A percentile compares a stretch with the other conserved stretches of the same genome.
phyloP scores from a whole-genome alignment of 1,284 basidiomycete genomes.

The Dichomitus squalens region DNA sequence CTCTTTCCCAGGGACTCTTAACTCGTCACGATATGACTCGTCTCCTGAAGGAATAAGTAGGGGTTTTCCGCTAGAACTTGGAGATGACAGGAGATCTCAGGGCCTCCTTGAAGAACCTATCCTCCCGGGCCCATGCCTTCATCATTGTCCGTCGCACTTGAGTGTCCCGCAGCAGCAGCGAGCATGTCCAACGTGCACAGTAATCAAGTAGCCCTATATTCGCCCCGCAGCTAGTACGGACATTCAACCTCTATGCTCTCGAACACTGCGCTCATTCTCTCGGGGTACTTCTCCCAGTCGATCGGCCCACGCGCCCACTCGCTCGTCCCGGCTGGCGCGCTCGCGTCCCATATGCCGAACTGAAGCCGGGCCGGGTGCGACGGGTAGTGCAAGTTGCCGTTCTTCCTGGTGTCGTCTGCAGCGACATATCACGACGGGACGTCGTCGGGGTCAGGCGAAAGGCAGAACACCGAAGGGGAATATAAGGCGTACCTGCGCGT shows the following conservation, averaged over 20 bases:
- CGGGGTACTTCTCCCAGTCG: conserved; percentile 41
- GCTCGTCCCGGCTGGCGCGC: conserved; percentile 44
- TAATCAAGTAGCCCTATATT: too few species aligned
- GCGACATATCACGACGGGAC: background rate
- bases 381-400: conserved; percentile 42
- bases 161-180: too few species aligned
- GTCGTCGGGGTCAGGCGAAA: background rate
- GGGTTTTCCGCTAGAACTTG: too few species aligned
- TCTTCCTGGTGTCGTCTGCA: conserved; percentile 39
- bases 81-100: too few species aligned
- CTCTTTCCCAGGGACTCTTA: too few species aligned
- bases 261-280: conserved; percentile 39
- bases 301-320: conserved; percentile 51
- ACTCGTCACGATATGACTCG: too few species aligned
- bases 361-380: conserved; percentile 39
- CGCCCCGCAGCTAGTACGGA: conserved; percentile 20
- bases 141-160: too few species aligned
- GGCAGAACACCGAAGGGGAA: background rate
- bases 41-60: too few species aligned
- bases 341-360: conserved; percentile 53
- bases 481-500: conserved; percentile 34
- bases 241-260: conserved; percentile 46
- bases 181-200: too few species aligned
- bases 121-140: too few species aligned
- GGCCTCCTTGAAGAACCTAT: too few species aligned